Conservation (phyloP, 305 asterid species). For the Euphrasia arctica region DNA sequence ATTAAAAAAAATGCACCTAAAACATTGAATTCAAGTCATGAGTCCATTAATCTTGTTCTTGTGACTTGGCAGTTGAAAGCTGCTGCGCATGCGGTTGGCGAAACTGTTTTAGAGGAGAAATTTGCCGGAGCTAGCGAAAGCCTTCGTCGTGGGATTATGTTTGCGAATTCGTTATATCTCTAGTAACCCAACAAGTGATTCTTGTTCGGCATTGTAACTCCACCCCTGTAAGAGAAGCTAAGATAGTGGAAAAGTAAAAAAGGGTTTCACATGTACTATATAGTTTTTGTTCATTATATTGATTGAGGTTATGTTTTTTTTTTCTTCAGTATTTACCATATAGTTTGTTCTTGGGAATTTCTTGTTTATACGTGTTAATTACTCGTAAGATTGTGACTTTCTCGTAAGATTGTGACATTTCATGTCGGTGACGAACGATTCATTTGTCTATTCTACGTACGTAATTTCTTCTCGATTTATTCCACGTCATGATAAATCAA, state of each 20-base stretch:
- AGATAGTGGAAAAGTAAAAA: neutral
- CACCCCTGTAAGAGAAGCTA: no score
- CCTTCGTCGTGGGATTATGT: constrained; percentile 96
- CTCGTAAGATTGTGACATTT: no score
- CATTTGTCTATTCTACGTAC: no score
- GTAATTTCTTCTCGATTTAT: no score
- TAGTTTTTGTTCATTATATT: neutral
- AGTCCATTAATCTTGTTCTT: neutral
- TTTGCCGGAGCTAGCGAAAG: constrained; percentile 81
- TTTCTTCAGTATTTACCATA: no score
- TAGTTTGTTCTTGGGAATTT: no score
- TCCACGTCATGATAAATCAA: no score
- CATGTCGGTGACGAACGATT: no score
- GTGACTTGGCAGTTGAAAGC: constrained; percentile 58
- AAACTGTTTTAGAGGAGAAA: constrained; percentile 70
- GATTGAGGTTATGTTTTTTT: neutral
- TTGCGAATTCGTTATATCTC: constrained; percentile 93
- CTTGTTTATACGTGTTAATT: no score
- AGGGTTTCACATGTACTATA: neutral
- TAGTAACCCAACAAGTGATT: neutral
- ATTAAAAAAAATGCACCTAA: neutral
- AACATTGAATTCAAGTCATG: neutral
- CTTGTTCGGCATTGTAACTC: no score
- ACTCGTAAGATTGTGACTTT: no score
- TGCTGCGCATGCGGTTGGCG: constrained; percentile 93